Percentiles rank a stretch among this genome's conserved stretches.
Evolutionary conservation across 1,139 yeast genomes (phyloP).

Genomic region (Debaryomyces sp.): DNA sequence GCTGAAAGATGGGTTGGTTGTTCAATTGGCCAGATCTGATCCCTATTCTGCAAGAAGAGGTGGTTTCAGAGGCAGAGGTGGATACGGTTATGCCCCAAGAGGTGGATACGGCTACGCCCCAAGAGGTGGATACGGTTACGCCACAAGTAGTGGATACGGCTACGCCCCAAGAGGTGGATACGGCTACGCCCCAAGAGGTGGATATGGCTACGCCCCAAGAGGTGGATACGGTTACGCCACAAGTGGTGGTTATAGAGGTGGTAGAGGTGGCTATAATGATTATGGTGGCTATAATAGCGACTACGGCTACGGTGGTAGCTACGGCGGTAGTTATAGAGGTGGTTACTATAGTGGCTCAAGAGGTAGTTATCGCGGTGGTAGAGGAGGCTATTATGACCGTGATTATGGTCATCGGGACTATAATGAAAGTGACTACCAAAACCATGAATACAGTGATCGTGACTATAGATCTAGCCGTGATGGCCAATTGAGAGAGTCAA

Average conservation of each 20-base stretch:
- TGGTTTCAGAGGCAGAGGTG: conserved; percentile 22
- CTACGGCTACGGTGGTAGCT: conserved; percentile 7
- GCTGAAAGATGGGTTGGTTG: conserved; percentile 45
- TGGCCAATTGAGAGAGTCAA: conserved; percentile 26
- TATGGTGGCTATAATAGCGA: conserved; percentile 8
- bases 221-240: conserved; percentile 19
- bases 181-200: conserved; percentile 16
- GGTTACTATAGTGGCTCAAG: conserved; percentile 28
- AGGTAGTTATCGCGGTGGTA: conserved; percentile 30
- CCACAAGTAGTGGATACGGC: conserved; percentile 19
- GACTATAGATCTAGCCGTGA: conserved; percentile 17
- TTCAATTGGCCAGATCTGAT: conserved; percentile 61
- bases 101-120: conserved; percentile 11
- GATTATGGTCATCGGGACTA: conserved; percentile 11
- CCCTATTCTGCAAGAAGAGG: conserved; percentile 45
- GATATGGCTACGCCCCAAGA: conserved; percentile 12
- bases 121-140: conserved; percentile 20
- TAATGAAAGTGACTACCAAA: conserved; percentile 4
- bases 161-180: conserved; percentile 20
- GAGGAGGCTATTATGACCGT: conserved; percentile 15
- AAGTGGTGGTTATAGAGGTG: conserved; percentile 27
- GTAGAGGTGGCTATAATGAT: conserved; percentile 20
- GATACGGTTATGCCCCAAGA: conserved; percentile 18
- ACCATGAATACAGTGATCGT: conserved; percentile 12
- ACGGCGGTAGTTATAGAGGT: conserved; percentile 16